These are phyloP conservation scores for Cladobotryum mycophilum DNA, from an alignment of 2,329 filamentous ascomycete species.

Conservation along the genomic window DNA sequence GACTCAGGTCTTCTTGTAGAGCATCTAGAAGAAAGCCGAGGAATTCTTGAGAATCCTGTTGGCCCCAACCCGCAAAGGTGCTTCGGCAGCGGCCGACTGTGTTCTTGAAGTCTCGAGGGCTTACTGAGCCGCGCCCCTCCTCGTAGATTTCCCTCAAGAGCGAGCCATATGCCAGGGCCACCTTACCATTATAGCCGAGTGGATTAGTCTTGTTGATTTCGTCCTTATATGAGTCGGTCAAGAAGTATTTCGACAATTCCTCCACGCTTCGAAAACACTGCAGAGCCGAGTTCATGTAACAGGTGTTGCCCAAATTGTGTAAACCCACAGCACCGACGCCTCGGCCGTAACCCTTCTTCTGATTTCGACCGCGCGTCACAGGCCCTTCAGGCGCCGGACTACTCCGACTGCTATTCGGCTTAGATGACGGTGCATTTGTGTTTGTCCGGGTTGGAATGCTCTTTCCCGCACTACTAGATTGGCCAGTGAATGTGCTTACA, in stretches of 20 bases:
- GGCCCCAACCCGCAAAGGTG: conserved; percentile 87
- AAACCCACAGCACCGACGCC: conserved; percentile 74
- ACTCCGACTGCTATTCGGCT: conserved; percentile 53
- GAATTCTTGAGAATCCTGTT: conserved; percentile 97
- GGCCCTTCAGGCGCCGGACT: conserved; percentile 55
- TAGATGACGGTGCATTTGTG: conserved; percentile 22
- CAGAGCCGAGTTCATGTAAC: conserved; percentile 97
- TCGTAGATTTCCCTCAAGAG: conserved; percentile 75
- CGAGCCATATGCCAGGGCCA: conserved; percentile 76
- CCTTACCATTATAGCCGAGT: conserved; percentile 75
- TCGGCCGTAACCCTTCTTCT: conserved; percentile 63
- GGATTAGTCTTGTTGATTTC: conserved; percentile 85
- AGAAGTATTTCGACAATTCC: conserved; percentile 87
- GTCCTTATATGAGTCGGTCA: conserved; percentile 63
- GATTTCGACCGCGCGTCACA: conserved; percentile 65
- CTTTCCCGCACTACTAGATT: conserved; percentile 29
- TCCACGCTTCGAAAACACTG: conserved; percentile 93
- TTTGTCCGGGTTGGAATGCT: conserved; percentile 27
- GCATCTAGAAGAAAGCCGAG: conserved; percentile 91
- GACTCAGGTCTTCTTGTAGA: conserved; percentile 89
- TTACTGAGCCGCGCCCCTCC: conserved; percentile 61
- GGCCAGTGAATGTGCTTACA: conserved; percentile 45
- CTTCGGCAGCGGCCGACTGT: conserved; percentile 75
- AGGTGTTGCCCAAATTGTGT: conserved; percentile 90
- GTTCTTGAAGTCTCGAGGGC: conserved; percentile 75